Evolutionary conservation across 331 rosid genomes (phyloP).

Genomic region (Rosa hybrid): DNA sequence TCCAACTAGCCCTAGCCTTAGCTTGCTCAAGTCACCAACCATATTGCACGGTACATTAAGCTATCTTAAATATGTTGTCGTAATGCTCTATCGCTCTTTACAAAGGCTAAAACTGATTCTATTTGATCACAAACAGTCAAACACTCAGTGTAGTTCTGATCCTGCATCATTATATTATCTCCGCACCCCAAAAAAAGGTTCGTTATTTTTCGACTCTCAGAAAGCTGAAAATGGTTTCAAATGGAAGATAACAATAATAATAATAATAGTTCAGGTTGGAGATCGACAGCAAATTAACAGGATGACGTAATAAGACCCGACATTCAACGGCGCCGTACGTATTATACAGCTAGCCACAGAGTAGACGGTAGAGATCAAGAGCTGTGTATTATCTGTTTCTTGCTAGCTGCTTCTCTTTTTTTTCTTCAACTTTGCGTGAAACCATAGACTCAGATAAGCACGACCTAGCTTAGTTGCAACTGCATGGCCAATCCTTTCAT

Average conservation of each 20-base stretch:
- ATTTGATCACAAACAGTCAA: no score
- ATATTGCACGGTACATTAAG: no score
- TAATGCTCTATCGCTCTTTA: no score
- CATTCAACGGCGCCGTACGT: not conserved
- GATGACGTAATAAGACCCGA: not conserved
- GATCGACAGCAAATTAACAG: not conserved
- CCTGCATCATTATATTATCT: no score
- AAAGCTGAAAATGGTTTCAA: not conserved
- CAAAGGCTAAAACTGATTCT: no score
- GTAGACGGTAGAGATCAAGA: not conserved
- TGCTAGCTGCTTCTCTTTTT: not conserved
- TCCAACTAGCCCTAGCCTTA: no score
- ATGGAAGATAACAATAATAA: not conserved
- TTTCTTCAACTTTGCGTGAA: conserved; percentile 18
- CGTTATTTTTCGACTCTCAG: not conserved
- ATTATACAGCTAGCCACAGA: not conserved
- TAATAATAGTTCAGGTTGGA: not conserved
- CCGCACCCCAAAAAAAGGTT: no score
- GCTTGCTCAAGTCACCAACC: no score
- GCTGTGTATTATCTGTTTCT: conserved; percentile 26
- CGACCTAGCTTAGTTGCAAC: not conserved
- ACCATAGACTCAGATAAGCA: not conserved
- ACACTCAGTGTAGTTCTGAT: no score
- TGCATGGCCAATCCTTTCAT: not conserved
- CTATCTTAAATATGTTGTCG: no score